Evolutionary conservation across 306 rosid species (phyloP).

Genomic region (Malus asiatica): DNA sequence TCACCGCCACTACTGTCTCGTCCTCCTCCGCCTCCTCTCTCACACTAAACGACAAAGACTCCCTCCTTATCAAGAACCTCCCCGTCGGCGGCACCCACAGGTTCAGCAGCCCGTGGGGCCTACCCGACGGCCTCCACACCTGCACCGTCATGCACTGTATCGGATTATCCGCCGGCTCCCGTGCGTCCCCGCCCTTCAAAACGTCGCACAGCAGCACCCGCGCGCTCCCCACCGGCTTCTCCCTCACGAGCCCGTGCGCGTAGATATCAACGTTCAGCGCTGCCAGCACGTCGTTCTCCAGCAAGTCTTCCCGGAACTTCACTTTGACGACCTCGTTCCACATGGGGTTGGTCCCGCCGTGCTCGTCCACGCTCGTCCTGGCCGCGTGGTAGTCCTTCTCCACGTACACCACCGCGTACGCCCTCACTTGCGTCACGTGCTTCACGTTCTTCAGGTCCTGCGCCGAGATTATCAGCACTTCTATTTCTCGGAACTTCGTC

Average conservation of each 20-base stretch:
- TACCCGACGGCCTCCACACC: slow-evolving; percentile 16
- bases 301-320: slow-evolving; percentile 12
- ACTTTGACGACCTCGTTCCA: slow-evolving; percentile 22
- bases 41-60: slow-evolving; percentile 12
- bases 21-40: not conserved
- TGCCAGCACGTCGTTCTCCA: slow-evolving; percentile 13
- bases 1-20: not conserved
- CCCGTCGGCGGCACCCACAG: slow-evolving; percentile 19
- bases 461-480: slow-evolving; percentile 24
- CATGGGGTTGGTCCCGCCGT: slow-evolving; percentile 7
- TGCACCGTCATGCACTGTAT: slow-evolving; percentile 20
- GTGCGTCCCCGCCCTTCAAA: slow-evolving; percentile 17
- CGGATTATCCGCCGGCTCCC: slow-evolving; percentile 11
- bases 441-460: slow-evolving; percentile 20
- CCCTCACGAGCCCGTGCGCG: slow-evolving; percentile 12
- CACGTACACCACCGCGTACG: slow-evolving; percentile 18
- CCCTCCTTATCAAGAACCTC: slow-evolving; percentile 23
- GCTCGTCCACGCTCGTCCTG: slow-evolving; percentile 18
- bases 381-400: slow-evolving; percentile 10
- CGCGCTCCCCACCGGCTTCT: slow-evolving; percentile 26
- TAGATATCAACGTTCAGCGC: slow-evolving; percentile 26
- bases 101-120: slow-evolving; percentile 19
- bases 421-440: slow-evolving; percentile 19
- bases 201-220: slow-evolving; percentile 23
- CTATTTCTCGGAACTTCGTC: slow-evolving; percentile 15